Evolutionary conservation across 2,329 filamentous ascomycete genomes (phyloP), one percentile per base, ranked within the genome.

Genomic region (Colletotrichum falcatum): DNA sequence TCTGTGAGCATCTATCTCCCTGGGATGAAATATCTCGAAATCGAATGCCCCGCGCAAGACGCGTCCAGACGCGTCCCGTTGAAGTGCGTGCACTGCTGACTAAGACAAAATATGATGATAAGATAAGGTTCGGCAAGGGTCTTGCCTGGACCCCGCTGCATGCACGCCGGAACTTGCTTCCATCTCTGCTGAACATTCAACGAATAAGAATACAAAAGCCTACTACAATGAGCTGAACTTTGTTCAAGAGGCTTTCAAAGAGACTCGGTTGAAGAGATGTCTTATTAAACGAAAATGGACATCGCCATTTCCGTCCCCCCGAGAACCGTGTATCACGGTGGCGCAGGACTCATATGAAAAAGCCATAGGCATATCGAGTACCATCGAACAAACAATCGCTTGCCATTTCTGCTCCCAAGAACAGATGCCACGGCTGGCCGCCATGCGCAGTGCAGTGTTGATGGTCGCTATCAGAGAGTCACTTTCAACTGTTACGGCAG

Each of bases 301-400:
- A n/a, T 72, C 5, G 65, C 66, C 23, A 61, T 72, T 23, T 48
- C 56, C n/a, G 67, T 67, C 4, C 67, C 66, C 1, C 28, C 35
- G 18, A 67, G 67, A 16, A 71, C 62, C 20, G 53, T 69, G 37
- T 71, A 66, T 42, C 70, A 72, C 42, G 70, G 70, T 26, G 61
- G 75, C 60, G 69, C 73, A n/a, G 53, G 73, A 54, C 65, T 76
- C 35, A 67, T 75, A 9, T 76, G 75, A 2, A 23, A 48, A 12
- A 23, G 12, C n/a, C 11, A 49, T 26, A 5, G 46, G 3, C 2
- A 49, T 26, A 3, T 16, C 28, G 14, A 2, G 12, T 42, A 18
- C 8, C 39, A 12, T 58, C n/a, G 18, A 28, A 30, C 0, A 12
- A 44, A 1, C 1, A 28, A 1, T 44, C 8, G 3, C 5, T 23